phyloP scores from a whole-genome alignment of 768 basidiomycete genomes.

The Pleurotus platypus region DNA sequence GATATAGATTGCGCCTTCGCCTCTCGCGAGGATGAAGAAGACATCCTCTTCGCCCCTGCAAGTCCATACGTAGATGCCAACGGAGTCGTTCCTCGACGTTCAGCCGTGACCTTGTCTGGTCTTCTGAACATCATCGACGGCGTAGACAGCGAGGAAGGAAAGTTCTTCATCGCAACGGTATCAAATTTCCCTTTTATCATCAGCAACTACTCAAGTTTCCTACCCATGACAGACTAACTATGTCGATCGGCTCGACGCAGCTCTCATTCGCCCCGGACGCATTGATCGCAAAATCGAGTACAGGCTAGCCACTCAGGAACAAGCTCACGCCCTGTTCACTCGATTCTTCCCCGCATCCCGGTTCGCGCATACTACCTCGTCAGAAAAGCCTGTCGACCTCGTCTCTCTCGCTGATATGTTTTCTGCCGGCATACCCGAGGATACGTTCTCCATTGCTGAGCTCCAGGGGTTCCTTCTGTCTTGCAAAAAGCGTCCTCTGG shows the following conservation, averaged over 20 bases:
- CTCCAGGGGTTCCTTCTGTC: constrained; percentile 41
- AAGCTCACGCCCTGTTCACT: constrained; percentile 44
- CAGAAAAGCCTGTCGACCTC: background rate
- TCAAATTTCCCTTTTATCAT: constrained; percentile 87
- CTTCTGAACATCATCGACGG: constrained; percentile 59
- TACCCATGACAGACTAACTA: constrained; percentile 42
- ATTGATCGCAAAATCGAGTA: constrained; percentile 55
- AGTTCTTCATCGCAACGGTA: constrained; percentile 74
- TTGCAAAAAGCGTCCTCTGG: constrained; percentile 17
- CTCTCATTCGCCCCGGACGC: constrained; percentile 52
- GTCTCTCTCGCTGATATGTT: constrained; percentile 23
- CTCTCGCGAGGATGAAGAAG: constrained; percentile 37
- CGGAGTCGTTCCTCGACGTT: constrained; percentile 8
- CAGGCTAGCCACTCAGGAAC: constrained; percentile 40
- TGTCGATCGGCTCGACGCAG: constrained; percentile 50
- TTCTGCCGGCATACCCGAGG: constrained; percentile 25
- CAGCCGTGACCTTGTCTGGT: constrained; percentile 48
- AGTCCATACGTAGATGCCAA: background rate
- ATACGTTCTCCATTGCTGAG: constrained; percentile 37
- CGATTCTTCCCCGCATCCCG: constrained; percentile 38
- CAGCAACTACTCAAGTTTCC: background rate
- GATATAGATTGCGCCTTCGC: constrained; percentile 41
- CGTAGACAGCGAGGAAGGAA: constrained; percentile 59
- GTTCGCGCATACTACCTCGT: background rate
- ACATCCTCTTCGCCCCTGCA: constrained; percentile 9